Base-by-base conservation (phyloP, 345 rosid species). In the Durio zibethinus region DNA sequence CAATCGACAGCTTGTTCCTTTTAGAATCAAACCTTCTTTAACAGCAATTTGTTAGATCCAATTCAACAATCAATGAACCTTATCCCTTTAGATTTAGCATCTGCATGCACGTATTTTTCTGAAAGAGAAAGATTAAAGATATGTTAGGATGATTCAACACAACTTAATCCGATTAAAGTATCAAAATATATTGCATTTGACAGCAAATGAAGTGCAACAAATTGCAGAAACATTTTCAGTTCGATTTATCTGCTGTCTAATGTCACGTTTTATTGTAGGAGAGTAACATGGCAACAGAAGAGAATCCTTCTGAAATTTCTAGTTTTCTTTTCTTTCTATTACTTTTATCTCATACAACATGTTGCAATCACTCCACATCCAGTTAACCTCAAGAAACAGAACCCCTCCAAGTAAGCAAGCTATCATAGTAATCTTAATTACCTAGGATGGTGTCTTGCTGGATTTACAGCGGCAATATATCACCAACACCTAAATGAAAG, bases 71-170 rank as follows among this genome's bases (percentile, higher is more conserved):
- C 18, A 16, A 31, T 9, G 65, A 18, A 40, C 36, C 65, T 40
- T 60, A 47, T 42, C 69, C 77, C 21, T 60, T 16, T 57, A 45
- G 42, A 56, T 27, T 74, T 42, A 56, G 76, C 59, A 71, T 71
- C 27, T 15, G 33, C 50, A 57, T 73, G 76, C 53, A 11, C 10
- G 48, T 38, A 21, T n/a, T 21, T 56, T 40, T 23, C 31, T 36
- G 76, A 56, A 23, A 21, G 52, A 38, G 56, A 70, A 47, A 48
- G 21, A 31, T 61, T 29, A 31, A 7, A 45, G 21, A 42, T 27
- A 42, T 40, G 50, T 10, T 2, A 57, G 56, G 56, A 47, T 31
- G 6, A 48, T 4, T 21, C 53, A 54, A 38, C 50, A 15, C 18
- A 14, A 10, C 31, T 15, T 23, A 16, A 10, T 31, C 6, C 38